phyloP scores from a whole-genome alignment of 345 rosid species.

The Rhizophora mangle region DNA sequence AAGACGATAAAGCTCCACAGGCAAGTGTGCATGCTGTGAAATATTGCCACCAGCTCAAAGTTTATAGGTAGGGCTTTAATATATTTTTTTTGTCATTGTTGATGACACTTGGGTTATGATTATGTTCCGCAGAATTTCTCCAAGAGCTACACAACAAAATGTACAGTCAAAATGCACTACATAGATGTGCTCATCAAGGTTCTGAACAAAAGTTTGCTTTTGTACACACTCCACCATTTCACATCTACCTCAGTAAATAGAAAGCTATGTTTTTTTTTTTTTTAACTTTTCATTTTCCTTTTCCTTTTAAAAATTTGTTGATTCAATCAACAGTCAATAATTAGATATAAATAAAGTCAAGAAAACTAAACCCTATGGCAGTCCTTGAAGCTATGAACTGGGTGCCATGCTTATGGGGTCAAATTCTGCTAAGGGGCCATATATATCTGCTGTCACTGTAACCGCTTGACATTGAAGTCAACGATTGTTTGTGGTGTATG shows the following conservation, averaged over 20 bases:
- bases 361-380: neutral
- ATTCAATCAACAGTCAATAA: conserved; percentile 12
- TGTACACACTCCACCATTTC: neutral
- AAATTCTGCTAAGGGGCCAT: conserved; percentile 23
- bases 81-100: neutral
- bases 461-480: conserved; percentile 30
- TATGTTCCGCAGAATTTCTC: neutral
- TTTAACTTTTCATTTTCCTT: no score
- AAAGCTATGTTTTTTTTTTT: neutral
- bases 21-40: neutral
- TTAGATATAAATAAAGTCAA: conserved; percentile 1
- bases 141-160: neutral
- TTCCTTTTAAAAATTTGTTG: neutral
- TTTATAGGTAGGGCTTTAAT: neutral
- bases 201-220: conserved; percentile 1
- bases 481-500: conserved; percentile 4
- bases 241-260: neutral
- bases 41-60: neutral
- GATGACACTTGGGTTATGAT: neutral
- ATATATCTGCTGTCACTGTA: neutral
- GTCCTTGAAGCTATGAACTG: neutral
- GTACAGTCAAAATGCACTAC: neutral
- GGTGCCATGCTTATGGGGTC: conserved; percentile 17
- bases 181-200: neutral
- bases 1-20: conserved; percentile 20